Evolutionary conservation across 139 green algal genomes (phyloP).

Genomic region (Asterochloris erici): DNA sequence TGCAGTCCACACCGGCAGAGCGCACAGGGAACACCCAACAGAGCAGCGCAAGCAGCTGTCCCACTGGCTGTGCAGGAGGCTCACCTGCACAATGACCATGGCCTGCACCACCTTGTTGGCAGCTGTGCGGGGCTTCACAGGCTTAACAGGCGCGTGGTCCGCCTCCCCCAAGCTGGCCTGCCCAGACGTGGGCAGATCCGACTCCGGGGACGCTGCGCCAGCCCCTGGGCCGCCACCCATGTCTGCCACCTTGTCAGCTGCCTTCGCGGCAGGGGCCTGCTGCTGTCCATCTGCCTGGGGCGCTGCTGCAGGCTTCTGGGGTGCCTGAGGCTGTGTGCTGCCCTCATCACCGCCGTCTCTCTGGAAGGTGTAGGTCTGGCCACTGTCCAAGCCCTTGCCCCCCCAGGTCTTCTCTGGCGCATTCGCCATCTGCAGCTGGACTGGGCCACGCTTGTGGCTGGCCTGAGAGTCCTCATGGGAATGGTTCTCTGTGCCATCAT

Average conservation of each 20-base stretch:
- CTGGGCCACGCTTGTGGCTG: constrained; percentile 7
- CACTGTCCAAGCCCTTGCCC: constrained; percentile 1
- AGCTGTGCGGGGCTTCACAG: no score
- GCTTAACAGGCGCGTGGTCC: no score
- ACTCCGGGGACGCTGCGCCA: neutral
- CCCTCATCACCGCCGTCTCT: neutral
- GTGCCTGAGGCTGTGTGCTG: neutral
- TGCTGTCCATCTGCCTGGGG: neutral
- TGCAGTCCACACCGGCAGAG: no score
- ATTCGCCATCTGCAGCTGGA: neutral
- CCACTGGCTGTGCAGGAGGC: no score
- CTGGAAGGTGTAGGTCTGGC: constrained; percentile 8
- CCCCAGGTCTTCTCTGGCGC: constrained; percentile 3
- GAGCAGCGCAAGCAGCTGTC: no score
- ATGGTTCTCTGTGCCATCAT: neutral
- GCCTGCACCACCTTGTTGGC: no score
- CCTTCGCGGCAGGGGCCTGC: neutral
- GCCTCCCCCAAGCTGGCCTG: neutral
- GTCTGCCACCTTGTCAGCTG: neutral
- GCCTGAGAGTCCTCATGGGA: neutral
- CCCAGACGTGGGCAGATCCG: neutral
- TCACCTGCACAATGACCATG: no score
- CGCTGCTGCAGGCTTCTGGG: neutral
- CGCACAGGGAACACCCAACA: no score
- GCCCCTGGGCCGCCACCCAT: neutral